Percentiles rank a stretch among this genome's conserved stretches.
These are phyloP conservation scores for Aureococcus anophagefferens DNA, from an alignment of 108 stramenopile genomes.

Conservation along the genomic window DNA sequence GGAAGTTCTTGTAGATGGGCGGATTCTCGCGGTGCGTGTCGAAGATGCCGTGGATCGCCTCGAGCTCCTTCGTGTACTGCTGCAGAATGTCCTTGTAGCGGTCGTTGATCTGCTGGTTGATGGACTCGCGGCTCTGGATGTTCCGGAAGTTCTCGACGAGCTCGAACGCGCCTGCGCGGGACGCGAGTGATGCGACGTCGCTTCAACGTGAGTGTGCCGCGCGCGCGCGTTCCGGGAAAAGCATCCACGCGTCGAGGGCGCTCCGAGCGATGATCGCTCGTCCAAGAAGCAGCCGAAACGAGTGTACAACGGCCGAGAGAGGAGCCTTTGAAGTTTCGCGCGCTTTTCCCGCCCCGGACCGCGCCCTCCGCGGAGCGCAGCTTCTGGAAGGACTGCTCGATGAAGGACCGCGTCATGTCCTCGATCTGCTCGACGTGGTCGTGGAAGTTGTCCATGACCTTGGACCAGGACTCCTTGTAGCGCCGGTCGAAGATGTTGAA, in stretches of 20 bases:
- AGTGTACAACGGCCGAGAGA: no score
- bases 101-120: constrained; percentile 45
- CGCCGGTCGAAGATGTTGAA: constrained; percentile 33
- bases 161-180: no score
- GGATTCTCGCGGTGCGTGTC: constrained; percentile 26
- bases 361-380: constrained; percentile 57
- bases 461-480: constrained; percentile 49
- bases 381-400: constrained; percentile 50
- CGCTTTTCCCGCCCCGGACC: no score
- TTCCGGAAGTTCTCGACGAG: constrained; percentile 57
- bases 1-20: constrained; percentile 51
- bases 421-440: constrained; percentile 48
- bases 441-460: constrained; percentile 46
- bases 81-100: constrained; percentile 53
- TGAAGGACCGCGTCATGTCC: constrained; percentile 49
- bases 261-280: no score
- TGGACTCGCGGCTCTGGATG: constrained; percentile 34
- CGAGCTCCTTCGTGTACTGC: constrained; percentile 56
- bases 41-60: constrained; percentile 29
- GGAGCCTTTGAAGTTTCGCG: no score
- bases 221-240: no score
- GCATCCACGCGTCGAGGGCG: no score
- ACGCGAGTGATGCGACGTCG: no score
- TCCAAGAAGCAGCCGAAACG: no score
- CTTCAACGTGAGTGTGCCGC: no score